Conservation (phyloP, 2,329 filamentous ascomycete genomes). For the Blumeria graminis region DNA sequence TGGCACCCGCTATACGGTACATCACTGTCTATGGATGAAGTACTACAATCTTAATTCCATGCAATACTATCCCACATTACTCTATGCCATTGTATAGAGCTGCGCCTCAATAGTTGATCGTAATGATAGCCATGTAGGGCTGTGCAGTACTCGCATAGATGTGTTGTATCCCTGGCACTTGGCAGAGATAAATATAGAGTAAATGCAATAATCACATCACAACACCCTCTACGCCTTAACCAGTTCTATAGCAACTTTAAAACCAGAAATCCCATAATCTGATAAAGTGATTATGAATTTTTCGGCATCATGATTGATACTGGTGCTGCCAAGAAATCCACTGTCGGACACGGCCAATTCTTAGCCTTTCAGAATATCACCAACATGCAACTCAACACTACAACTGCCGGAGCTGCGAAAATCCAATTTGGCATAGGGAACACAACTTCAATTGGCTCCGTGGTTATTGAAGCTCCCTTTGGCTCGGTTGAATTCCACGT, state of each 20-base stretch:
- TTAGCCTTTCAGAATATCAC: not conserved
- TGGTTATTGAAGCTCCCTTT: not conserved
- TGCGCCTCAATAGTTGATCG: no score
- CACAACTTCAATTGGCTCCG: not conserved
- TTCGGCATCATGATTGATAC: slow-evolving; percentile 1
- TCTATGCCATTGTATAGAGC: no score
- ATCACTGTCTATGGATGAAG: no score
- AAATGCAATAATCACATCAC: no score
- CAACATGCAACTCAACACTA: not conserved
- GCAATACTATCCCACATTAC: no score
- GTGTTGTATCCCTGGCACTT: no score
- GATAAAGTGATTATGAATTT: not conserved
- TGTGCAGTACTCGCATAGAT: no score
- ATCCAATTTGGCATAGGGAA: not conserved
- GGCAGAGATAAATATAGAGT: no score
- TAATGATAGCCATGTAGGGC: no score
- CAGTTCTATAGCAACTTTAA: not conserved
- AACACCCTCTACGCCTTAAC: not conserved
- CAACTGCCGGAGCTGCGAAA: not conserved
- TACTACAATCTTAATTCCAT: no score
- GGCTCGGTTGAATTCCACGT: not conserved
- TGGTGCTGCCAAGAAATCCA: not conserved
- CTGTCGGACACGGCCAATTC: not conserved
- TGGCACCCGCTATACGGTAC: no score
- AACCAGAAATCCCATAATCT: not conserved